A percentile compares a stretch with the other conserved stretches of the same genome.
Conservation (phyloP, 1,284 basidiomycete species). For the Leccinum fallax region DNA sequence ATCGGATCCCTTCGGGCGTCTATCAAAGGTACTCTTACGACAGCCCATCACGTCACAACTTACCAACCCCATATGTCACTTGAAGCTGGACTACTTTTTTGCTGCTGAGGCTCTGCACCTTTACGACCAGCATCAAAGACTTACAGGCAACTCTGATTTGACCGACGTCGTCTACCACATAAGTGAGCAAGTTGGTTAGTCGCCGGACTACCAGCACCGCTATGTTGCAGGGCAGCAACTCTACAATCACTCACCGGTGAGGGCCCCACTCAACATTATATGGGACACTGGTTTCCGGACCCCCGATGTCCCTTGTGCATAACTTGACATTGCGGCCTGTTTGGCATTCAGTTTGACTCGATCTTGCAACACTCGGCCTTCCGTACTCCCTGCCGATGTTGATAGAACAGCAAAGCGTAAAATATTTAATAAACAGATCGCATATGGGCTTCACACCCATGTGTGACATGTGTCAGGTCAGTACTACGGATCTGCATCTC, state of each 20-base stretch:
- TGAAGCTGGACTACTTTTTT: neutral
- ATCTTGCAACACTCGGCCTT: neutral
- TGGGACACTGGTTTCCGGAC: neutral
- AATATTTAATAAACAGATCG: neutral
- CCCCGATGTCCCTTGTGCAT: neutral
- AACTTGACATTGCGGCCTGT: neutral
- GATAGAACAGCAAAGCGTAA: neutral
- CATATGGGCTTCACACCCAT: neutral
- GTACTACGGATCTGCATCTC: neutral
- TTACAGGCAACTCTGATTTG: neutral
- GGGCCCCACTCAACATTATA: neutral
- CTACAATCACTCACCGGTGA: neutral
- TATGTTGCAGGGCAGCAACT: neutral
- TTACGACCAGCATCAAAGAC: neutral
- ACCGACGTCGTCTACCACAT: neutral
- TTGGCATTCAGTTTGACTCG: neutral
- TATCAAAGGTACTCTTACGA: neutral
- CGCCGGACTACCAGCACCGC: neutral
- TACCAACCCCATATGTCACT: too few species aligned
- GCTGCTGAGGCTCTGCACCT: neutral
- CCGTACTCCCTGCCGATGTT: neutral
- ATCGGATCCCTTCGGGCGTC: neutral
- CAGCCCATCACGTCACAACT: neutral
- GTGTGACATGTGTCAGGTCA: neutral
- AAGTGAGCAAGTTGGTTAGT: neutral